phyloP scores from a whole-genome alignment of 2,329 filamentous ascomycete species.

The Fusarium staphyleae region DNA sequence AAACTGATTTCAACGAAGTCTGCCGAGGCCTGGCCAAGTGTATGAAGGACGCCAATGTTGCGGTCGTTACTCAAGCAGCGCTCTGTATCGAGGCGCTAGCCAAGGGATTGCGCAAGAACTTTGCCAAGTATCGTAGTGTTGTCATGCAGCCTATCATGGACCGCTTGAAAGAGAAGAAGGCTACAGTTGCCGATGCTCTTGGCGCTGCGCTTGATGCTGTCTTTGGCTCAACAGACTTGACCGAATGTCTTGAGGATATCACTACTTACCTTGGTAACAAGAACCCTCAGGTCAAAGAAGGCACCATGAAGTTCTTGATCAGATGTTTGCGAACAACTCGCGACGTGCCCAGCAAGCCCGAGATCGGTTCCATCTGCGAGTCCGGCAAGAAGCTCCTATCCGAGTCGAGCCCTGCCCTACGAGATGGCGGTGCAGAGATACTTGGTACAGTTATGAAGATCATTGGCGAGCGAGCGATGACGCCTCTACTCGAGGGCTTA shows the following conservation, averaged over 20 bases:
- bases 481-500: constrained; percentile 85
- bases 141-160: constrained; percentile 94
- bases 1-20: constrained; percentile 86
- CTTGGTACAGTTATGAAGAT: constrained; percentile 98
- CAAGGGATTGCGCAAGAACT: constrained; percentile 80
- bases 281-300: constrained; percentile 97
- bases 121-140: constrained; percentile 78
- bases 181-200: constrained; percentile 84
- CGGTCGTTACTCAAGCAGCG: constrained; percentile 90
- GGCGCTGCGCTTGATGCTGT: constrained; percentile 80
- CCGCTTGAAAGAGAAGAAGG: constrained; percentile 96
- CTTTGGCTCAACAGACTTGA: constrained; percentile 71
- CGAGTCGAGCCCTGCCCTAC: constrained; percentile 84
- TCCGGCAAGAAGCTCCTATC: constrained; percentile 86
- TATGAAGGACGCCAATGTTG: constrained; percentile 99
- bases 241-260: constrained; percentile 92
- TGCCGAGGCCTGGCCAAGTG: constrained; percentile 85
- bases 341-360: constrained; percentile 82
- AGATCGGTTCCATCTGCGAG: constrained; percentile 87
- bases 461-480: constrained; percentile 95
- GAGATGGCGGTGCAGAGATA: constrained; percentile 89
- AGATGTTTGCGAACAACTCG: constrained; percentile 83
- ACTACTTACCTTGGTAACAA: constrained; percentile 87
- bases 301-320: constrained; percentile 92
- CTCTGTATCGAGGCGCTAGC: constrained; percentile 91